Base-by-base conservation (phyloP, 345 rosid species). In the Euphorbia tirucalli region DNA sequence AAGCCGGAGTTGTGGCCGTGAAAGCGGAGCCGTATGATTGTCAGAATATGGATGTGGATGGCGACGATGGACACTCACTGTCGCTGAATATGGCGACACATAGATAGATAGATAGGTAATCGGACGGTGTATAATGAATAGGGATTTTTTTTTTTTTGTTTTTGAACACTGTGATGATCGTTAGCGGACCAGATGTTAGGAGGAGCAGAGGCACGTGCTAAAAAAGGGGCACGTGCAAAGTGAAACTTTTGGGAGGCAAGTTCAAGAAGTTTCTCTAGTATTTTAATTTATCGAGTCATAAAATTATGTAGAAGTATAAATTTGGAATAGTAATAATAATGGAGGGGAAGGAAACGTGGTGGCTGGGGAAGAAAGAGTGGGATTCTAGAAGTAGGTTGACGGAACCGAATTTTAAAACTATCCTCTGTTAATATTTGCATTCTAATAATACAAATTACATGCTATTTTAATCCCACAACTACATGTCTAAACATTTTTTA, bases 141-240 rank as follows among this genome's bases (percentile, higher is more conserved):
- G 25, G 52, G 54, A 41, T 24, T 13, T 43, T 31, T 31, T 43
- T 21, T 22, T 9, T 37, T 3, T 37, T n/a, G 18, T 62, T 35
- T 19, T 0, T 9, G 9, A 11, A 41, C 32, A 28, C 24, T 13
- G 27, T 5, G n/a, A 25, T 41, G 32, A 62, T 62, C 30, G 25
- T 64, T 3, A n/a, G n/a, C n/a, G n/a, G n/a, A n/a, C n/a, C n/a
- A 39, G 46, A 69, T 25, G 28, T 7, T 30, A 7, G 76, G 41
- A 28, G 16, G 13, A 39, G 35, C 68, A 55, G 37, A 52, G 59
- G 35, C 77, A 69, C 77, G 79, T 76, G 78, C 50, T 18, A 2
- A 56, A 65, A 35, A 56, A 21, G 46, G 57, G 19, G 48, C 78
- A 71, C 78, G 83, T 75, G 82, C 37, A 61, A 24, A 14, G 56